phyloP scores from a whole-genome alignment of 2,329 filamentous ascomycete species.

The Dothidotthia symphoricarpi region DNA sequence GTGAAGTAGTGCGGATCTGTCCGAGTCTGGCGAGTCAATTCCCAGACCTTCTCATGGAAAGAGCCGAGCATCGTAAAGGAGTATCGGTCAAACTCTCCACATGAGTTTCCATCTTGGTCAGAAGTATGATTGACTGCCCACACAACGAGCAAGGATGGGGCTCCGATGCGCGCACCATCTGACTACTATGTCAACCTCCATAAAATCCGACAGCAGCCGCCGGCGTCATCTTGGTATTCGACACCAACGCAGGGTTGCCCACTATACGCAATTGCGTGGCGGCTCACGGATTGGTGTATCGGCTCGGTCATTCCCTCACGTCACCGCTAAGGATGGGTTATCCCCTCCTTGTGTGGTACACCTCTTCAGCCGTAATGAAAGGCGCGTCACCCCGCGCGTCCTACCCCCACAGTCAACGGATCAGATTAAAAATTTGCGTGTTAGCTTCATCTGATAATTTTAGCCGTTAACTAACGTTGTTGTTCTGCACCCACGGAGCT shows the following conservation, averaged over 20 bases:
- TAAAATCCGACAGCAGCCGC: slow-evolving; percentile 12
- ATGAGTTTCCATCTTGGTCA: slow-evolving; percentile 9
- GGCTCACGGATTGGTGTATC: neutral
- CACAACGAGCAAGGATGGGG: slow-evolving; percentile 11
- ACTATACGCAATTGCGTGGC: neutral
- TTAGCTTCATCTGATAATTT: slow-evolving; percentile 38
- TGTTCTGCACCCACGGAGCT: slow-evolving; percentile 17
- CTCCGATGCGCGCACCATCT: slow-evolving; percentile 9
- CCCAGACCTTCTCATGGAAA: slow-evolving; percentile 21
- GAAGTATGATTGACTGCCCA: slow-evolving; percentile 14
- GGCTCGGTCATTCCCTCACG: slow-evolving; percentile 4
- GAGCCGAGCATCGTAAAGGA: slow-evolving; percentile 20
- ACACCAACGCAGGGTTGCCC: slow-evolving; percentile 7
- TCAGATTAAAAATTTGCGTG: slow-evolving; percentile 29
- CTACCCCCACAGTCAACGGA: slow-evolving; percentile 25
- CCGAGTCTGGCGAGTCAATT: slow-evolving; percentile 9
- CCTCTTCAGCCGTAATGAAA: slow-evolving; percentile 25
- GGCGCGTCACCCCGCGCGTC: slow-evolving; percentile 2
- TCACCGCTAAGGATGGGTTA: too few relatives aligned
- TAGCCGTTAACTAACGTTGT: slow-evolving; percentile 10
- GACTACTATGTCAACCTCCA: slow-evolving; percentile 8
- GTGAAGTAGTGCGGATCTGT: slow-evolving; percentile 7
- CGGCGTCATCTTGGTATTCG: slow-evolving; percentile 19
- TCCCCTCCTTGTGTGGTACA: slow-evolving; percentile 13
- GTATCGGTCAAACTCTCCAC: slow-evolving; percentile 13